Conservation (phyloP, 1,284 basidiomycete species). For the Neonothopanus nambi region DNA sequence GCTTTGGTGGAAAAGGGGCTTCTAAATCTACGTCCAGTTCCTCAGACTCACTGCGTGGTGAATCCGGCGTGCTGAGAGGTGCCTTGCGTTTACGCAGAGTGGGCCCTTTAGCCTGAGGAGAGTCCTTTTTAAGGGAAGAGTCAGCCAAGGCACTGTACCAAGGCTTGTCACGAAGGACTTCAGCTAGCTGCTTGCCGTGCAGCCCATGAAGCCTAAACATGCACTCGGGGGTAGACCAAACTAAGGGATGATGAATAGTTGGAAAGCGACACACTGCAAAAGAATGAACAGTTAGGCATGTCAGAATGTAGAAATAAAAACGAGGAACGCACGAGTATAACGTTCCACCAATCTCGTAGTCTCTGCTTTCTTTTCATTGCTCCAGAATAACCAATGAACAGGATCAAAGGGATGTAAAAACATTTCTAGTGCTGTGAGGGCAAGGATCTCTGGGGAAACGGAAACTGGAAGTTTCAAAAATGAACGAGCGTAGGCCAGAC, state of each 20-base stretch:
- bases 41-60: not conserved
- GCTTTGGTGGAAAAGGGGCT: not conserved
- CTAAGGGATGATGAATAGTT: conserved; percentile 11
- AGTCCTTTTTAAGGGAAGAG: conserved; percentile 25
- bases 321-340: conserved; percentile 39
- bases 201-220: conserved; percentile 5
- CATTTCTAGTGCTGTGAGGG: conserved; percentile 46
- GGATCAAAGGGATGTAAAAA: conserved; percentile 39
- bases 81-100: conserved; percentile 37
- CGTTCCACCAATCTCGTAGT: conserved; percentile 41
- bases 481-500: conserved; percentile 34
- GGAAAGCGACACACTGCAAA: conserved; percentile 7
- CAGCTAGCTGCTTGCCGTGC: conserved; percentile 11
- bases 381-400: conserved; percentile 51
- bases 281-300: not conserved
- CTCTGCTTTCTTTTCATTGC: conserved; percentile 32
- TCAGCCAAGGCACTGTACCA: conserved; percentile 36
- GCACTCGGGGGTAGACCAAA: conserved; percentile 11
- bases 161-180: conserved; percentile 14
- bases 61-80: conserved; percentile 3
- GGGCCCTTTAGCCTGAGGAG: conserved; percentile 27
- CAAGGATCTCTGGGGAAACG: conserved; percentile 37
- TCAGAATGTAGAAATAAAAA: not conserved
- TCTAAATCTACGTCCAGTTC: not conserved
- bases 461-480: conserved; percentile 32